phyloP scores from a whole-genome alignment of 1,139 yeast species.

The Scheffersomyces illinoinensis region DNA sequence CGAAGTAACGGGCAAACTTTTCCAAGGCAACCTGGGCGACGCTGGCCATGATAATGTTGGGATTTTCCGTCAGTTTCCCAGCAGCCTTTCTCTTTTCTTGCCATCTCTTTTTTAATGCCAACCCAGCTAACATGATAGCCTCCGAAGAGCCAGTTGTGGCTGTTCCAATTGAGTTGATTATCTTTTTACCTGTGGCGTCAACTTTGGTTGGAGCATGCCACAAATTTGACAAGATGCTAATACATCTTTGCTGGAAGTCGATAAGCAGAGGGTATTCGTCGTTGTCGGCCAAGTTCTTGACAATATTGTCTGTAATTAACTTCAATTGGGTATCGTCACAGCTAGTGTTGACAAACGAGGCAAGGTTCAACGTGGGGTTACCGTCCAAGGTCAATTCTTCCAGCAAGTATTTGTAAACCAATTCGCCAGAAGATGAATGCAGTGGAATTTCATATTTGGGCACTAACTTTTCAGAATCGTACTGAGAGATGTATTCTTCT shows the following conservation, averaged over 20 bases:
- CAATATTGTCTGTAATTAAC: conserved; percentile 66
- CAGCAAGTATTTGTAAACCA: conserved; percentile 63
- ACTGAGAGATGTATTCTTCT: conserved; percentile 36
- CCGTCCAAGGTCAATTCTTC: conserved; percentile 85
- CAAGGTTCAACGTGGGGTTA: conserved; percentile 77
- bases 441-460: conserved; percentile 61
- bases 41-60: conserved; percentile 92
- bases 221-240: conserved; percentile 72
- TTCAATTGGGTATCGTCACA: conserved; percentile 47
- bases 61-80: conserved; percentile 63
- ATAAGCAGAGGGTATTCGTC: conserved; percentile 90
- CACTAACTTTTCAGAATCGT: conserved; percentile 31
- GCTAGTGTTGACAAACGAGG: conserved; percentile 84
- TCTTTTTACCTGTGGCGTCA: conserved; percentile 27
- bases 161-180: conserved; percentile 66
- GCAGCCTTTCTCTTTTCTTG: conserved; percentile 60
- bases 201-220: conserved; percentile 70
- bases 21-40: conserved; percentile 95
- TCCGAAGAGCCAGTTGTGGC: conserved; percentile 95
- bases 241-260: conserved; percentile 79
- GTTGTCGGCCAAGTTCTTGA: conserved; percentile 88
- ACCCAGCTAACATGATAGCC: conserved; percentile 90
- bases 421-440: conserved; percentile 50
- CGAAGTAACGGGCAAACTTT: conserved; percentile 91
- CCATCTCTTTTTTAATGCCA: conserved; percentile 91